Percentiles rank a stretch among this genome's conserved stretches.
Evolutionary conservation across 2,329 filamentous ascomycete species (phyloP).

Genomic region (Apiospora marii): DNA sequence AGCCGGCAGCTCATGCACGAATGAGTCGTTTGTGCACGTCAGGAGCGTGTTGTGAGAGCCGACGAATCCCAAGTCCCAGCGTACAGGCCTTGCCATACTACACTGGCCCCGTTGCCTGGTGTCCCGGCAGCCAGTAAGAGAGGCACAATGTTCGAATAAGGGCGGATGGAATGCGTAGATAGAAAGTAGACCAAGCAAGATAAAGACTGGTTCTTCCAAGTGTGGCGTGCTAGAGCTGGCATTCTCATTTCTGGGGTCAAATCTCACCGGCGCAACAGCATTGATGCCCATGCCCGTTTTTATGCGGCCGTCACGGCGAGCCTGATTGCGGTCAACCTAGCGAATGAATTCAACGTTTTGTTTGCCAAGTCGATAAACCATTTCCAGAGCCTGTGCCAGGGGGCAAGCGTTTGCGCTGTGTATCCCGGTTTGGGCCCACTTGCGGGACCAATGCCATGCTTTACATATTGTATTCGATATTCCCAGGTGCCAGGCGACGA

Average conservation of each 20-base stretch:
- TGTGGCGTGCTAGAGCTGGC: background rate
- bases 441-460: conserved; percentile 58
- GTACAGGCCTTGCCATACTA: background rate
- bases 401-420: conserved; percentile 72
- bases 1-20: background rate
- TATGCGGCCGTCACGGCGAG: conserved; percentile 58
- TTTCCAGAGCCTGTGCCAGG: conserved; percentile 67
- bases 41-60: background rate
- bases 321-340: conserved; percentile 75
- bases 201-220: background rate
- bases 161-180: background rate
- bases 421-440: conserved; percentile 73
- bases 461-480: conserved; percentile 63
- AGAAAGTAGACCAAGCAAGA: background rate
- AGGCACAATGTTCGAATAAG: background rate
- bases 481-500: conserved; percentile 54
- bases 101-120: background rate
- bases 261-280: background rate
- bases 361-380: conserved; percentile 80
- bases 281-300: background rate
- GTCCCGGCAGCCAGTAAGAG: background rate
- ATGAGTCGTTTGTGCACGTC: background rate
- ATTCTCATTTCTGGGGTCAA: background rate
- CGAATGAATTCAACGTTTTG: conserved; percentile 78
- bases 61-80: background rate